Evolutionary conservation across 2,329 filamentous ascomycete genomes (phyloP).

Genomic region (Fusarium veterinarium): DNA sequence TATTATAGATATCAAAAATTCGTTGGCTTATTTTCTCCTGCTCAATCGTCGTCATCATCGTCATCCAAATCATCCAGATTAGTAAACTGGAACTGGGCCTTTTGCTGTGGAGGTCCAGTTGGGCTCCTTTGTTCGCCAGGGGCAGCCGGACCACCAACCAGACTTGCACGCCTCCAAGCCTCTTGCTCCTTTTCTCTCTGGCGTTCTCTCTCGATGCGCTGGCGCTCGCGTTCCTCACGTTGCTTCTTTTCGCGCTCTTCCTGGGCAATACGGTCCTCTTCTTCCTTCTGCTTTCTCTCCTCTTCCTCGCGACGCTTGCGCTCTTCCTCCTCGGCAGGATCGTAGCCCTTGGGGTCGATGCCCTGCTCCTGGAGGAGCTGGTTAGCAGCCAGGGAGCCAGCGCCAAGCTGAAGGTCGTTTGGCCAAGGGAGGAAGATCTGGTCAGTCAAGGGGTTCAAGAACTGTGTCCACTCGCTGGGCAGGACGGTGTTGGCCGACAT

Average conservation of each 20-base stretch:
- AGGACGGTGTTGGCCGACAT: conserved; percentile 55
- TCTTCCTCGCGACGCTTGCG: conserved; percentile 63
- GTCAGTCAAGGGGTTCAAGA: conserved; percentile 66
- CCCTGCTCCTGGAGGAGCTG: conserved; percentile 72
- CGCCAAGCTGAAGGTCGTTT: conserved; percentile 73
- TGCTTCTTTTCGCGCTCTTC: conserved; percentile 58
- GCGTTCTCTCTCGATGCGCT: conserved; percentile 56
- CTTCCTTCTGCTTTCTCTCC: conserved; percentile 59
- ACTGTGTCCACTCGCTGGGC: conserved; percentile 60
- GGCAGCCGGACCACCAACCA: conserved; percentile 44
- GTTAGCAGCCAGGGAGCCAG: conserved; percentile 73
- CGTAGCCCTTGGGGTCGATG: conserved; percentile 69
- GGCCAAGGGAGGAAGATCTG: conserved; percentile 83
- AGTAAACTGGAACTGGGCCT: conserved; percentile 66
- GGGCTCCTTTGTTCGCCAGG: conserved; percentile 42
- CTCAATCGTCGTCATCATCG: conserved; percentile 49
- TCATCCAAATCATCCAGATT: conserved; percentile 65
- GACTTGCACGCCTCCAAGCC: conserved; percentile 55
- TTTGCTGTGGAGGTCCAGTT: conserved; percentile 53
- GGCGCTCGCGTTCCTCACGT: conserved; percentile 54
- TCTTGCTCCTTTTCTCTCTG: conserved; percentile 57
- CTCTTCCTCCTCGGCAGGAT: conserved; percentile 66
- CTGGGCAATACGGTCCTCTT: conserved; percentile 58
- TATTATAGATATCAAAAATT: conserved; percentile 32
- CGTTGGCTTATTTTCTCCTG: neutral